These are phyloP conservation scores for Fusarium siculi DNA, from an alignment of 2,329 filamentous ascomycete species.

Conservation along the genomic window DNA sequence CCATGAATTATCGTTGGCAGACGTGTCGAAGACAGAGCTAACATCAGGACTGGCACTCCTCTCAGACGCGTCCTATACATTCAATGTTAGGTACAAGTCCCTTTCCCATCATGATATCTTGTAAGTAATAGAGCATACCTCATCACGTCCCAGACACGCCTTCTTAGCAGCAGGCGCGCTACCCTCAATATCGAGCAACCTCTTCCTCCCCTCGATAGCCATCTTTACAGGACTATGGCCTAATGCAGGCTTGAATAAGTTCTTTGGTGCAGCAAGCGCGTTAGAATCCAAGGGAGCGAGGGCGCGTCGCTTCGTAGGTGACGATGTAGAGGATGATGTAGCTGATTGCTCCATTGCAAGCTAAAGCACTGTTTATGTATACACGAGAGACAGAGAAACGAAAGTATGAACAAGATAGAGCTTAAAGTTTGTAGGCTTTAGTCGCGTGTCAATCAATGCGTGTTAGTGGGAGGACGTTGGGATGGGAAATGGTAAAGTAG, in stretches of 20 bases:
- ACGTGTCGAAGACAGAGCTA: constrained; percentile 63
- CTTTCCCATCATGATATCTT: background rate
- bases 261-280: constrained; percentile 49
- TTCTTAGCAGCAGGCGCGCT: constrained; percentile 47
- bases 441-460: constrained; percentile 17
- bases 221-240: constrained; percentile 41
- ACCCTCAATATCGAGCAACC: constrained; percentile 41
- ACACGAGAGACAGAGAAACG: background rate
- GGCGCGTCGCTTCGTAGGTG: constrained; percentile 60
- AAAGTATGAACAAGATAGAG: background rate
- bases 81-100: constrained; percentile 3
- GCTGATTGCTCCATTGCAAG: constrained; percentile 38
- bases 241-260: constrained; percentile 32
- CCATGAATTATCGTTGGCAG: constrained; percentile 59
- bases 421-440: background rate
- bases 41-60: constrained; percentile 54
- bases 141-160: constrained; percentile 48
- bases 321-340: constrained; percentile 40
- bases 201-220: constrained; percentile 44
- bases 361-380: background rate
- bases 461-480: constrained; percentile 26
- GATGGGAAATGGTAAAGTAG: constrained; percentile 9
- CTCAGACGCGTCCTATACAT: constrained; percentile 42
- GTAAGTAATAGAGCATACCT: constrained; percentile 36
- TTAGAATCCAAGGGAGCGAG: constrained; percentile 60